Percentiles rank a stretch among this genome's conserved stretches.
phyloP scores from a whole-genome alignment of 495 filamentous ascomycete genomes.

The Aspergillus panamensis region DNA sequence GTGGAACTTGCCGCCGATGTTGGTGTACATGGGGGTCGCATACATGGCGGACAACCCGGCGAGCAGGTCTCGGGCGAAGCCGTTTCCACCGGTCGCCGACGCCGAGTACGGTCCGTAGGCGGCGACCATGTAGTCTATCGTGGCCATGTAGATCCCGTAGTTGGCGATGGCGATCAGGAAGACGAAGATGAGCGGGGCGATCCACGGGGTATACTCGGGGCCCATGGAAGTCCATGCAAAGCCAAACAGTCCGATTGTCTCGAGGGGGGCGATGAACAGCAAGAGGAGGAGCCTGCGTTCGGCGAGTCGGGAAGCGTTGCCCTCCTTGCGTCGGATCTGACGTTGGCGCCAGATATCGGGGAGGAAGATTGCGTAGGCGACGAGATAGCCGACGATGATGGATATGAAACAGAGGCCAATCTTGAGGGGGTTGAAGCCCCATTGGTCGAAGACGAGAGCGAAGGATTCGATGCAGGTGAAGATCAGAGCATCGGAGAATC shows the following conservation, averaged over 20 bases:
- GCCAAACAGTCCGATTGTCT: slow-evolving; percentile 65
- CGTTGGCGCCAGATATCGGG: slow-evolving; percentile 58
- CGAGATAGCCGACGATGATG: slow-evolving; percentile 61
- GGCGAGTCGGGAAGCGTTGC: slow-evolving; percentile 49
- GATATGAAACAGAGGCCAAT: slow-evolving; percentile 62
- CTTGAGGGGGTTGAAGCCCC: slow-evolving; percentile 53
- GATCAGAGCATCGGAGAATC: slow-evolving; percentile 77
- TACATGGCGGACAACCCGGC: slow-evolving; percentile 48
- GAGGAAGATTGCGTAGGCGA: slow-evolving; percentile 62
- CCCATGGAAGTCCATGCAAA: slow-evolving; percentile 66
- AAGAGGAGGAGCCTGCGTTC: slow-evolving; percentile 56
- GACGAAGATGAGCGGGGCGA: slow-evolving; percentile 55
- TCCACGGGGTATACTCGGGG: slow-evolving; percentile 59
- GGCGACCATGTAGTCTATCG: slow-evolving; percentile 83
- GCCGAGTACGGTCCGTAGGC: slow-evolving; percentile 75
- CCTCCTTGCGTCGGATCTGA: slow-evolving; percentile 39
- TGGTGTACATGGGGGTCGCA: slow-evolving; percentile 38
- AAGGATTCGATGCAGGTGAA: slow-evolving; percentile 75
- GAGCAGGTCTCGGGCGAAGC: slow-evolving; percentile 47
- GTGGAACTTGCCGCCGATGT: slow-evolving; percentile 31
- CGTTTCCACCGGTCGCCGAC: slow-evolving; percentile 73
- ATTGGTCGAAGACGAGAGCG: slow-evolving; percentile 60
- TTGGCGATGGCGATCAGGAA: slow-evolving; percentile 66
- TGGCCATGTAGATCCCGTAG: slow-evolving; percentile 74
- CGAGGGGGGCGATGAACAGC: slow-evolving; percentile 60